Evolutionary conservation across 371 early-diverging fungal genomes (phyloP), one percentile per base, ranked within the genome.

Genomic region (Mucor piriformis): DNA sequence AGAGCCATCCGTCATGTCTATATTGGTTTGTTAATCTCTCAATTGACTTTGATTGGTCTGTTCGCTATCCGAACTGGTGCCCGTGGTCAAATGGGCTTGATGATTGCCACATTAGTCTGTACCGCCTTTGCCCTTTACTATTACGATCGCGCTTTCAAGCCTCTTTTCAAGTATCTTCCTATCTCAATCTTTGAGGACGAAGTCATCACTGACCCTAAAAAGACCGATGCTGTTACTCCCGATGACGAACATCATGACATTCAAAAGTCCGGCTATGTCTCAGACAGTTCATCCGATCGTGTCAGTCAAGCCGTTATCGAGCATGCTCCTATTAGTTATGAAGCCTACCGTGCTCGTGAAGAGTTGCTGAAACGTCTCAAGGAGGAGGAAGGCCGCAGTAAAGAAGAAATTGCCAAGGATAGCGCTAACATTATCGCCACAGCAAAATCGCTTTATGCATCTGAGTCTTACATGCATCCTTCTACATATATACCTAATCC

Each of bases 11-110:
- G 81, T 54, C 90, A 92, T 57, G 73, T 86, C 16, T 88, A 82
- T 58, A 75, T 83, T 8, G 91, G 91, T 34, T 62, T 91, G 53
- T 88, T 83, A 43, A 83, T 90, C 21, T 85, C 82, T 58, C 83
- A 90, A 69, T 62, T 89, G 6, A 87, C 87, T 8, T 73, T 89
- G 75, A 74, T 88, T 57, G 87, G 89, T 18, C 67, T 91, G 46
- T 88, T 90, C 69, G 81, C 87, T 35, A 74, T 88, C 44, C 77
- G 83, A 55, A 58, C 67, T 11, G 61, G 69, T 1, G 70, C 75
- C 10, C 25, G 74, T 48, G 79, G 77, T 13, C 86, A 83, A 50
- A 59, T 83, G 49, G 73, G 79, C 23, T 67, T 90, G 13, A 70
- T 85, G 68, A 67, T 86, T 34, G 60, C 84, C 34, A 57, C 81